Evolutionary conservation across 2,329 filamentous ascomycete genomes (phyloP), one percentile per base, ranked within the genome.

Genomic region (Aureobasidium pullulans): DNA sequence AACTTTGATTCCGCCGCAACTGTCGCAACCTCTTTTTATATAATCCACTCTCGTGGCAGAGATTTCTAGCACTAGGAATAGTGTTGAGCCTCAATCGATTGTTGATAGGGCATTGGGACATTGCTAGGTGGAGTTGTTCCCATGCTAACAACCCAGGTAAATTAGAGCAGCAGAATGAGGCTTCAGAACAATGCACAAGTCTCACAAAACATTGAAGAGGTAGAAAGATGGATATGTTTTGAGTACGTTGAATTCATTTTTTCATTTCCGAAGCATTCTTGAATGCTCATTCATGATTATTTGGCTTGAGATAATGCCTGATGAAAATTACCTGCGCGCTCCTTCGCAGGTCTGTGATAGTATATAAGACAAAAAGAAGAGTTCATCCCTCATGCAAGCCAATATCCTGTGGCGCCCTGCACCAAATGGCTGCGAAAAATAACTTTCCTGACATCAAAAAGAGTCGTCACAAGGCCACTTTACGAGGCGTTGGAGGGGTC

Each of bases 401-500:
- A 43, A 13, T 40, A 4, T 23, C 43, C 42, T 32, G 10, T 23
- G 32, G 54, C 54, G 54, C 54, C 54, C 54, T 40, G 54, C 54
- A 39, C 13, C 39, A 36, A 19, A 37, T 28, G 37, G 52, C 52
- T 44, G 50, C 50, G 50, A 28, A 44, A 23, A 23, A 23, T n/a
- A 40, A 44, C 19, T 34, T 23, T 23, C 23, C 37, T 31, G 23
- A 48, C 23, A 57, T 48, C 36, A 46, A 43, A 23, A 54, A 37
- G 15, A 48, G 32, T 44, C 46, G 40, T 43, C 46, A 52, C 49
- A 28, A 6, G 2, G n/a, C 46, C 48, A 37, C 23, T 46, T 60
- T 60, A 60, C 34, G 49, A 40, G 28, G 47, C 58, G 42, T 16
- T 64, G 58, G 68, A 66, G 28, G 73, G 73, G 60, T 76, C 73